These are phyloP conservation scores for Hypoxylon sp. DNA, from an alignment of 2,329 filamentous ascomycete genomes.

Conservation along the genomic window DNA sequence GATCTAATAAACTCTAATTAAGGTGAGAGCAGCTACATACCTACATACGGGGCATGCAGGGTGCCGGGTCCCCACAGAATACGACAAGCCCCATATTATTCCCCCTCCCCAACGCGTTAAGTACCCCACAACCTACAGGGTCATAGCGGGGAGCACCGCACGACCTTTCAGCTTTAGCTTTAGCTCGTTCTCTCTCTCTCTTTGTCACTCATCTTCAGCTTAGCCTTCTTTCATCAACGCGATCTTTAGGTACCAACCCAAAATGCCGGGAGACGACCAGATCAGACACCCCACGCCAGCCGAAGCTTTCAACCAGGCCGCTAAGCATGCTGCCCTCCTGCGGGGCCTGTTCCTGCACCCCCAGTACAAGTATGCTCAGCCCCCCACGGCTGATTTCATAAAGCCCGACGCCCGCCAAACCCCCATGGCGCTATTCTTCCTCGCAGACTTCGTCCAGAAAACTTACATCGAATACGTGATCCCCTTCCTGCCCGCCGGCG, in stretches of 20 bases:
- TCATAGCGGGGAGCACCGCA: background rate
- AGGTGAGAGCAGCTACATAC: too few relatives aligned
- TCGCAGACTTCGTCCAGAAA: conserved; percentile 52
- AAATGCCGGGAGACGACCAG: conserved; percentile 31
- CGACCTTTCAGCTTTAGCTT: background rate
- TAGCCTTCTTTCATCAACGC: background rate
- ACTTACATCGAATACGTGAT: conserved; percentile 52
- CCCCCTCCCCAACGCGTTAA: background rate
- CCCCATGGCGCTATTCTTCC: conserved; percentile 45
- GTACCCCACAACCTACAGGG: background rate
- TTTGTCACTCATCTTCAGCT: background rate
- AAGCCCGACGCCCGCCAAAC: conserved; percentile 46
- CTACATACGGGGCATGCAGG: too few relatives aligned
- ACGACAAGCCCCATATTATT: background rate
- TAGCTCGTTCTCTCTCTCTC: background rate
- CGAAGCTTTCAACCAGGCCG: conserved; percentile 47
- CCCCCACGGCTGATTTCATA: conserved; percentile 46
- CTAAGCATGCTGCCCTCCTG: conserved; percentile 48
- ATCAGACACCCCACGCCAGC: conserved; percentile 45
- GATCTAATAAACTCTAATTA: too few relatives aligned
- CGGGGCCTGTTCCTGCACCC: conserved; percentile 50
- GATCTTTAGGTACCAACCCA: background rate
- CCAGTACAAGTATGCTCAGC: conserved; percentile 47
- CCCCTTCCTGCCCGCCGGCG: conserved; percentile 51
- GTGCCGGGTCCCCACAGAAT: background rate